Evolutionary conservation across 2,329 filamentous ascomycete genomes (phyloP), one percentile per base, ranked within the genome.

Genomic region (Curvularia eragrostidis): DNA sequence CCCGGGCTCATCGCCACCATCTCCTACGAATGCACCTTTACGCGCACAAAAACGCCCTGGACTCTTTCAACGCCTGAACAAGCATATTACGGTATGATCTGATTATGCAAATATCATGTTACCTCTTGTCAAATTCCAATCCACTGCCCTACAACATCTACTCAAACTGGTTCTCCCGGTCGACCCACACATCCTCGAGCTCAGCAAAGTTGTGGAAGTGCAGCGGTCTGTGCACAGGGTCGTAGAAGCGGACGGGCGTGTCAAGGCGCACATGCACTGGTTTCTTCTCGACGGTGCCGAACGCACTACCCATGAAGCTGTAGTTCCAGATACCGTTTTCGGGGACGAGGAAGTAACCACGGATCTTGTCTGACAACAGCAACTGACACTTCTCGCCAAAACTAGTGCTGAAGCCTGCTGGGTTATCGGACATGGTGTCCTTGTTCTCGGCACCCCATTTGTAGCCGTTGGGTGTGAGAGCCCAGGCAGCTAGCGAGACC

Each of bases 121-220:
- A 8, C 12, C 32, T 38, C 32, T 8, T 19, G 28, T 38, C 47
- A 13, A 26, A 44, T 50, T 52, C 26, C n/a, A 9, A 13, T 18
- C 28, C n/a, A 13, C 15, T 15, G 10, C 41, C 30, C 10, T n/a
- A 3, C 21, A 3, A 21, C 6, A 28, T 38, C 15, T 52, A 52
- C 30, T 92, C 94, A 81, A 99, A 96, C 76, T 93, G 94, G 81
- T 99, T 94, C 63, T 87, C 87, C 70, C 93, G 85, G 77, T 99
- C 95, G 46, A 97, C 93, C 87, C 93, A 96, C 41, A 96, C 91
- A 78, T 99, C 94, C 80, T 99, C 95, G 75, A 99, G 79, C 82
- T 99, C 94, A 1, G 93, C 92, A 80, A 99, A 99, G 78, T 93
- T 97, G 76, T 94, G 90, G 85, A 99, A 99, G 80, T 99, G 95